phyloP scores from a whole-genome alignment of 2,329 filamentous ascomycete species.

The Trematosphaeria pertusa region DNA sequence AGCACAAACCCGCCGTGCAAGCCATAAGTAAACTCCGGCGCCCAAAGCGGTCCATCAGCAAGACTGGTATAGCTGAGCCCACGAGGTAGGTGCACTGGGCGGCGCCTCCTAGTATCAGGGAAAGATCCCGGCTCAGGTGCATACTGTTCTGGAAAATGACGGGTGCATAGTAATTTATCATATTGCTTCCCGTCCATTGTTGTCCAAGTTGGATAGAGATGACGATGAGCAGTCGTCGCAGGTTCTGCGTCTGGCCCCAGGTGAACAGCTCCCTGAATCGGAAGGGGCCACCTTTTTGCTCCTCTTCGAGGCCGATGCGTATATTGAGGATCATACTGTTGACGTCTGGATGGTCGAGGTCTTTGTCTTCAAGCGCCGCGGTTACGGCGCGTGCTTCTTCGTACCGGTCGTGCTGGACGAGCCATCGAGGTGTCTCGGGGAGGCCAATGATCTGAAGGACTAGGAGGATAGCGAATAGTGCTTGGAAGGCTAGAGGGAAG shows the following conservation, averaged over 20 bases:
- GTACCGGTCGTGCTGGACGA: constrained; percentile 49
- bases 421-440: constrained; percentile 55
- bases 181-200: constrained; percentile 50
- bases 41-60: constrained; percentile 57
- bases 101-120: constrained; percentile 55
- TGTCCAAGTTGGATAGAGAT: constrained; percentile 60
- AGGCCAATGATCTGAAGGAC: constrained; percentile 57
- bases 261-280: constrained; percentile 49
- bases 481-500: constrained; percentile 59
- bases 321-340: constrained; percentile 53
- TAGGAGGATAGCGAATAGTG: constrained; percentile 61
- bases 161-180: constrained; percentile 43
- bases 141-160: constrained; percentile 59
- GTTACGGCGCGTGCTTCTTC: constrained; percentile 55
- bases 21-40: constrained; percentile 63
- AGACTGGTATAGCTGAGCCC: constrained; percentile 52
- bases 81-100: constrained; percentile 50
- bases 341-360: constrained; percentile 53
- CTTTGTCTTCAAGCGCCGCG: constrained; percentile 54
- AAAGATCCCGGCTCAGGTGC: constrained; percentile 58
- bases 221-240: constrained; percentile 58
- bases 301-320: constrained; percentile 52
- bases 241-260: constrained; percentile 56
- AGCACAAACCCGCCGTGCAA: constrained; percentile 3
- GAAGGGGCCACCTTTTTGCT: constrained; percentile 51